Percentiles rank a stretch among this genome's conserved stretches.
Evolutionary conservation across 1,139 yeast species (phyloP).

Genomic region (Candida labiduridarum): DNA sequence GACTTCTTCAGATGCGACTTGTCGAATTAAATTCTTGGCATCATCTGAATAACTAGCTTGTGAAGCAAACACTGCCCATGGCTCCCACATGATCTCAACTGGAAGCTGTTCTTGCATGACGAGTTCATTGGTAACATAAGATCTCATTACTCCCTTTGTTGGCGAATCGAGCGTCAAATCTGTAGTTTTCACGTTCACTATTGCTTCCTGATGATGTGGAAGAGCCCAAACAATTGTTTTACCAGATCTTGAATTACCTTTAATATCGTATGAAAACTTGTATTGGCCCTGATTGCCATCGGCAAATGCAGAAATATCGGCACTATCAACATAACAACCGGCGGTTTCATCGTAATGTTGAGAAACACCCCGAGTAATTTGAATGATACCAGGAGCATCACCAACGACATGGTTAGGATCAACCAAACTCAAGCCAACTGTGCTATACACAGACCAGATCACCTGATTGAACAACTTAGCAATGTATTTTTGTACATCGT

Average conservation of each 20-base stretch:
- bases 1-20: slow-evolving; percentile 56
- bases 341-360: slow-evolving; percentile 56
- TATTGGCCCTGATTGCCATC: slow-evolving; percentile 31
- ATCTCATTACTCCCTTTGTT: slow-evolving; percentile 67
- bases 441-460: slow-evolving; percentile 42
- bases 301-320: slow-evolving; percentile 28
- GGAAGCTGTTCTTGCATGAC: slow-evolving; percentile 57
- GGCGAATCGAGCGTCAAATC: slow-evolving; percentile 60
- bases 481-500: slow-evolving; percentile 27
- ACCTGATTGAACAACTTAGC: slow-evolving; percentile 44
- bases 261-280: slow-evolving; percentile 28
- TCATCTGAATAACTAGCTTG: slow-evolving; percentile 37
- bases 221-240: slow-evolving; percentile 52
- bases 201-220: slow-evolving; percentile 67
- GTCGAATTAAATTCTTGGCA: slow-evolving; percentile 40
- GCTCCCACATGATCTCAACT: slow-evolving; percentile 52
- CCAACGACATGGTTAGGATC: slow-evolving; percentile 60
- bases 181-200: slow-evolving; percentile 27
- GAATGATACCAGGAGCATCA: slow-evolving; percentile 38
- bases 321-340: slow-evolving; percentile 30
- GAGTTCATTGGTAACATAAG: slow-evolving; percentile 52
- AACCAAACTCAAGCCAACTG: slow-evolving; percentile 37
- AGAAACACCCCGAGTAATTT: slow-evolving; percentile 48
- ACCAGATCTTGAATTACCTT: slow-evolving; percentile 34
- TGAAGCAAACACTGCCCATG: slow-evolving; percentile 52